phyloP scores from a whole-genome alignment of 306 rosid genomes.

The Morella rubra region DNA sequence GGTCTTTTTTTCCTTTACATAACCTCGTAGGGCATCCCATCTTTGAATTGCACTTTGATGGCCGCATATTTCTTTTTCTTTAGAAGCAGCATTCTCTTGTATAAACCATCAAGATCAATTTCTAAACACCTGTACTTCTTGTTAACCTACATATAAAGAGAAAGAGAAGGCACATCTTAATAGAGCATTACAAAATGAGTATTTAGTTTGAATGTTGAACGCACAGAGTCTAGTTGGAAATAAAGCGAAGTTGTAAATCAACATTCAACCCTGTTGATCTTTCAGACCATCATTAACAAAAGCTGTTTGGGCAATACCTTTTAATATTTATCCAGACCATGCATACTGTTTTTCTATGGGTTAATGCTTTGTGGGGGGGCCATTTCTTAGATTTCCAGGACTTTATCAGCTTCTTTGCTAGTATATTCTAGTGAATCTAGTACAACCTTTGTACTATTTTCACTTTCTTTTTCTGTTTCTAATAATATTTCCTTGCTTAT shows the following conservation, averaged over 20 bases:
- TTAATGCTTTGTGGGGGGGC: too few relatives aligned
- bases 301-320: background rate
- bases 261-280: background rate
- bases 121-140: slow-evolving; percentile 87
- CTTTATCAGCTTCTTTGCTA: too few relatives aligned
- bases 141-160: slow-evolving; percentile 64
- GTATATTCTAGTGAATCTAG: too few relatives aligned
- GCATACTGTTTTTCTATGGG: too few relatives aligned
- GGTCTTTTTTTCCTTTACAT: slow-evolving; percentile 1
- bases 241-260: background rate
- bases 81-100: slow-evolving; percentile 96
- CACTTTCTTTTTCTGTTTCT: too few relatives aligned
- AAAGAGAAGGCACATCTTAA: slow-evolving; percentile 25
- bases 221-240: background rate
- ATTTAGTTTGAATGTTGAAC: slow-evolving; percentile 4
- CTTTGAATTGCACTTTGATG: slow-evolving; percentile 73
- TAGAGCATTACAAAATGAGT: slow-evolving; percentile 21
- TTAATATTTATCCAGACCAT: background rate
- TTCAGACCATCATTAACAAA: background rate
- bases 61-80: slow-evolving; percentile 99
- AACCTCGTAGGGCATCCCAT: slow-evolving; percentile 78
- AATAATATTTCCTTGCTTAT: too few relatives aligned
- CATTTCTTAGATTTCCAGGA: too few relatives aligned
- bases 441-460: too few relatives aligned
- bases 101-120: slow-evolving; percentile 94